These are phyloP conservation scores for Colletotrichum liaoningense DNA, from an alignment of 2,329 filamentous ascomycete species.

Conservation along the genomic window DNA sequence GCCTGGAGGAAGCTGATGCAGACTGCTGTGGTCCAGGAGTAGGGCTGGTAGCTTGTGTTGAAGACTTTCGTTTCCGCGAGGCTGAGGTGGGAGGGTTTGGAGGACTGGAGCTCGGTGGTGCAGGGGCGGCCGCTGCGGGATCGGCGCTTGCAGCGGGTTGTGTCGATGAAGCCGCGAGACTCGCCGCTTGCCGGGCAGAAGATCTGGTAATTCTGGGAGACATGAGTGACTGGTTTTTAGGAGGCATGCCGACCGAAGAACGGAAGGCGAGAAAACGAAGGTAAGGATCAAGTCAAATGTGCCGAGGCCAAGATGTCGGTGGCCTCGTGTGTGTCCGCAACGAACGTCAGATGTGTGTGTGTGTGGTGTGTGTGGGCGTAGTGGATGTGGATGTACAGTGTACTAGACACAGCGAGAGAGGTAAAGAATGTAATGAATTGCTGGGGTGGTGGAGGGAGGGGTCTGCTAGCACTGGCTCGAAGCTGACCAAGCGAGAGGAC, in stretches of 20 bases:
- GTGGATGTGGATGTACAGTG: conserved; percentile 34
- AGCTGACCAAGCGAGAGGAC: conserved; percentile 7
- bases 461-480: conserved; percentile 11
- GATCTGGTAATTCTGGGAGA: conserved; percentile 96
- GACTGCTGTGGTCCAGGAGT: conserved; percentile 37
- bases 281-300: conserved; percentile 10
- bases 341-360: conserved; percentile 9
- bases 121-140: conserved; percentile 54
- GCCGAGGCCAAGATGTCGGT: conserved; percentile 11
- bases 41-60: conserved; percentile 63
- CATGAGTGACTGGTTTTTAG: conserved; percentile 75
- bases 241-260: conserved; percentile 28
- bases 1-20: conserved; percentile 59
- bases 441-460: conserved; percentile 12
- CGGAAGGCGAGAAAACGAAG: conserved; percentile 32
- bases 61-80: conserved; percentile 82
- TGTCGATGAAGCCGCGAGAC: conserved; percentile 61
- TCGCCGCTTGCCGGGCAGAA: conserved; percentile 88
- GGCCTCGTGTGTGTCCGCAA: conserved; percentile 26
- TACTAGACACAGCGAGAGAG: conserved; percentile 21
- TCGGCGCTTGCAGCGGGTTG: conserved; percentile 52
- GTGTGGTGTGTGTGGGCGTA: neutral
- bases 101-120: conserved; percentile 51
- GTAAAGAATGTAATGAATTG: conserved; percentile 24
- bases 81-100: conserved; percentile 58